A percentile compares a stretch with the other conserved stretches of the same genome.
Conservation (phyloP, 108 stramenopile species). For the Schizochytrium sp. region DNA sequence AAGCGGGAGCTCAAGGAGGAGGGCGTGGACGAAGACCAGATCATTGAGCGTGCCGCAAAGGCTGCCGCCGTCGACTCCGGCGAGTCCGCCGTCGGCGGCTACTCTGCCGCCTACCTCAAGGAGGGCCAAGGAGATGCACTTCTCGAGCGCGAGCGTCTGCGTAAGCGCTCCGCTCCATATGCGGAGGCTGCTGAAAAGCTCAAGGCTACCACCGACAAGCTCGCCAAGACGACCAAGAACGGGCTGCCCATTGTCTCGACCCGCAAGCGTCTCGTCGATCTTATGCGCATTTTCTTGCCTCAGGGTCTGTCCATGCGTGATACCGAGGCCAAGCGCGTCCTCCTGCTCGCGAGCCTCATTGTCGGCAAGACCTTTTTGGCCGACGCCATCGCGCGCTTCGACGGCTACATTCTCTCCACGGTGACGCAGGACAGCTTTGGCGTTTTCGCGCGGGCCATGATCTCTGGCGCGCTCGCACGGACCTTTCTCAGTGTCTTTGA, state of each 20-base stretch:
- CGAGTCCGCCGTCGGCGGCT: background rate
- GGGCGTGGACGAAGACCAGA: background rate
- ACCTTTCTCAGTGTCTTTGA: constrained; percentile 7
- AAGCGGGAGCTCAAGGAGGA: background rate
- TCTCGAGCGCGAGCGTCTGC: background rate
- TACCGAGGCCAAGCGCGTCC: background rate
- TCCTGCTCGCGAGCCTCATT: background rate
- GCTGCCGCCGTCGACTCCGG: background rate
- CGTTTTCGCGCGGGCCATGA: background rate
- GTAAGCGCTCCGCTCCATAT: background rate
- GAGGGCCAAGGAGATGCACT: background rate
- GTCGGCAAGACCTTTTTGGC: constrained; percentile 8
- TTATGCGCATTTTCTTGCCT: background rate
- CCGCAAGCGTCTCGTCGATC: background rate
- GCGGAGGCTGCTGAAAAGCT: background rate
- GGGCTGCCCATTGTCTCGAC: background rate
- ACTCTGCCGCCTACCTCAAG: constrained; percentile 16
- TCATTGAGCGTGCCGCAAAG: background rate
- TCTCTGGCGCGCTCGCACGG: background rate
- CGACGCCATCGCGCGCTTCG: constrained; percentile 6
- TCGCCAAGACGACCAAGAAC: background rate
- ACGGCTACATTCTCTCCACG: constrained; percentile 13
- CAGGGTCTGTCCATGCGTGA: background rate
- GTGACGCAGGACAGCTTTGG: background rate
- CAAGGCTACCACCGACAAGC: background rate